Base-by-base conservation (phyloP, 2,329 filamentous ascomycete genomes). In the Geoglossum cookeanum region DNA sequence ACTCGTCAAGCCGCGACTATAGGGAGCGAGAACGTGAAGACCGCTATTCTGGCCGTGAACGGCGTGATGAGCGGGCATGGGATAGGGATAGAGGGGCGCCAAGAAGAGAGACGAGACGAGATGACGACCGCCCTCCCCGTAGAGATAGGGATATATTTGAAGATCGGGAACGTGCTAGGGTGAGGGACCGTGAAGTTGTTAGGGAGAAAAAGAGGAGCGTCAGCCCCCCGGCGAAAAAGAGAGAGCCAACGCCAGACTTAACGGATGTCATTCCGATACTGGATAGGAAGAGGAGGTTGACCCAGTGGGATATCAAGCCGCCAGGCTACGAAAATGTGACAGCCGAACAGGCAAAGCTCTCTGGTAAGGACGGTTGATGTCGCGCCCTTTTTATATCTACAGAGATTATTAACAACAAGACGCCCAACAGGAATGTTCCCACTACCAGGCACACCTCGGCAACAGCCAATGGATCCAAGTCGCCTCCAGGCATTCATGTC, bases 251-350 rank as follows among this genome's bases (percentile, higher is more conserved):
- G 0, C 94, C 92, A 39, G 94, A 99, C 69, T 75, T 99, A 67
- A 94, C 90, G 59, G 82, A 94, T 65, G 75, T 94, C 59, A 75
- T 85, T n/a, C 80, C 88, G 3, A 77, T 99, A 59, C 74, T 89
- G 61, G 84, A 91, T 66, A 84, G 91, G 65, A 92, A 90, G 75
- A 84, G 94, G 64, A 85, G 92, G 59, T 75, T 98, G 75, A 97
- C 90, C 39, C 94, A 98, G 71, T 99, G 92, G 92, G 94, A 99
- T 69, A 96, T 98, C 70, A 98, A 98, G 73, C 92, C 92, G 4
- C 87, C 89, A 15, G 91, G 92, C 49, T 99, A 99, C 67, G 94
- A 98, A 67, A 94, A 92, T 70, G 91, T 99, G 62, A 96, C 92
- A 1, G 89, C 92, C 27, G 94, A 98, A 71, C 94, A 98, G 70